phyloP scores from a whole-genome alignment of 2,329 filamentous ascomycete genomes.

The Aureobasidium sp. region DNA sequence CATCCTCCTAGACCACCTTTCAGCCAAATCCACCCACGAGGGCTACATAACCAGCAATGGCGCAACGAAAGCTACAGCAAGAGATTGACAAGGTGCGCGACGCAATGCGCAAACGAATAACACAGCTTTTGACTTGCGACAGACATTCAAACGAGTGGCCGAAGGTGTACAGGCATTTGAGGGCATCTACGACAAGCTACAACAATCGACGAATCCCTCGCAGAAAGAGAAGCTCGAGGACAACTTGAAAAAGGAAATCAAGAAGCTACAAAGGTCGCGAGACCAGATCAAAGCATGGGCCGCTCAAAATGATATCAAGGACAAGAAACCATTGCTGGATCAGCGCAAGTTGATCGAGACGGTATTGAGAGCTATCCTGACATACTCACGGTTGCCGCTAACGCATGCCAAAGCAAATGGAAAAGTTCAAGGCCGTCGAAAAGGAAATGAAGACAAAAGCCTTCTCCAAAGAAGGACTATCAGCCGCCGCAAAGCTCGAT shows the following conservation, averaged over 20 bases:
- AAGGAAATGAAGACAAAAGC: slow-evolving; percentile 99
- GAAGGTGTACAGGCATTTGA: slow-evolving; percentile 93
- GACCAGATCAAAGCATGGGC: slow-evolving; percentile 99
- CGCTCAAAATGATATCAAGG: slow-evolving; percentile 97
- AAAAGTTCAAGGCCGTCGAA: slow-evolving; percentile 99
- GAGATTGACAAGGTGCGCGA: slow-evolving; percentile 83
- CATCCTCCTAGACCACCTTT: neutral
- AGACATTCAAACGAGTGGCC: slow-evolving; percentile 84
- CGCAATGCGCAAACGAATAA: neutral
- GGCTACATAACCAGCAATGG: slow-evolving; percentile 55
- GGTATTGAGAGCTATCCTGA: slow-evolving; percentile 47
- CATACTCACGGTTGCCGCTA: slow-evolving; percentile 5
- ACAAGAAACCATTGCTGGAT: slow-evolving; percentile 91
- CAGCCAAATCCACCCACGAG: neutral
- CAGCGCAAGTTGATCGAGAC: slow-evolving; percentile 96
- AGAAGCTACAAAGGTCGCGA: slow-evolving; percentile 94
- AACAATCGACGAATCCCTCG: slow-evolving; percentile 81
- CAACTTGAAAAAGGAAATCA: slow-evolving; percentile 97
- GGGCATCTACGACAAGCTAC: slow-evolving; percentile 95
- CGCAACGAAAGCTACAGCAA: slow-evolving; percentile 90
- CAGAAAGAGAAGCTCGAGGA: slow-evolving; percentile 99
- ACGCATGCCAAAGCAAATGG: slow-evolving; percentile 69
- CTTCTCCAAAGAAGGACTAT: slow-evolving; percentile 95
- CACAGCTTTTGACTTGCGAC: slow-evolving; percentile 18
- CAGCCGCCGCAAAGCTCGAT: slow-evolving; percentile 84